A percentile compares a stretch with the other conserved stretches of the same genome.
Conservation (phyloP, 208 protist species). For the Acanthamoeba lugdunensis region DNA sequence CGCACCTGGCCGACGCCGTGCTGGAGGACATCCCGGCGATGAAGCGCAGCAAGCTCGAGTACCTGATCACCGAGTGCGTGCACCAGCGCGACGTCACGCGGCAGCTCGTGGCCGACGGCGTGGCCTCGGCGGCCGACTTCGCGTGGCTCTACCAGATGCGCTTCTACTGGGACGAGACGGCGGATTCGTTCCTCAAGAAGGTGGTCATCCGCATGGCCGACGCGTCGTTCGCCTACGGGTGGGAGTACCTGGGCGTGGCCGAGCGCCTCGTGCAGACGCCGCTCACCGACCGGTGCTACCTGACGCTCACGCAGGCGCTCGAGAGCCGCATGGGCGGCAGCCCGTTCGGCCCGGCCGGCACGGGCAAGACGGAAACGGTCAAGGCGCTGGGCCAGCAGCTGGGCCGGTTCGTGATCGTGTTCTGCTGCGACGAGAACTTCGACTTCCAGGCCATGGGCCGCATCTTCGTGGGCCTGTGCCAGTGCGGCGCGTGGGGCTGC, state of each 20-base stretch:
- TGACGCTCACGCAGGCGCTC: constrained; percentile 97
- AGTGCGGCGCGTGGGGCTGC: constrained; percentile 99
- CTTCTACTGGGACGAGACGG: constrained; percentile 89
- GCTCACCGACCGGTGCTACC: constrained; percentile 98
- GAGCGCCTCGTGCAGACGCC: constrained; percentile 98
- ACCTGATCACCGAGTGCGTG: constrained; percentile 97
- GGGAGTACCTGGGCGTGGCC: constrained; percentile 98
- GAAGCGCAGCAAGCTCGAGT: constrained; percentile 94
- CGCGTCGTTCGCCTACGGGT: constrained; percentile 95
- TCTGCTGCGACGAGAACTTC: constrained; percentile 99
- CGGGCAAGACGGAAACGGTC: constrained; percentile 98
- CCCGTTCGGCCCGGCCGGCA: constrained; percentile 97
- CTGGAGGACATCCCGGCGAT: constrained; percentile 89
- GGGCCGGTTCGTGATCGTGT: constrained; percentile 97
- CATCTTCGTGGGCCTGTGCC: constrained; percentile 99
- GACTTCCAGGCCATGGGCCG: constrained; percentile 97
- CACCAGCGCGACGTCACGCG: constrained; percentile 96
- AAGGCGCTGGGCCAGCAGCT: constrained; percentile 97
- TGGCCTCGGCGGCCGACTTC: constrained; percentile 91
- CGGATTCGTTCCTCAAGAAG: constrained; percentile 80
- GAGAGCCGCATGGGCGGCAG: constrained; percentile 96
- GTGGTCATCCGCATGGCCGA: constrained; percentile 96
- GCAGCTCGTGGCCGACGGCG: constrained; percentile 67
- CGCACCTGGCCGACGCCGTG: constrained; percentile 87
- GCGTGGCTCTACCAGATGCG: constrained; percentile 96